These are phyloP conservation scores for Phyllosticta citribraziliensis DNA, from an alignment of 2,329 filamentous ascomycete species.

Conservation along the genomic window DNA sequence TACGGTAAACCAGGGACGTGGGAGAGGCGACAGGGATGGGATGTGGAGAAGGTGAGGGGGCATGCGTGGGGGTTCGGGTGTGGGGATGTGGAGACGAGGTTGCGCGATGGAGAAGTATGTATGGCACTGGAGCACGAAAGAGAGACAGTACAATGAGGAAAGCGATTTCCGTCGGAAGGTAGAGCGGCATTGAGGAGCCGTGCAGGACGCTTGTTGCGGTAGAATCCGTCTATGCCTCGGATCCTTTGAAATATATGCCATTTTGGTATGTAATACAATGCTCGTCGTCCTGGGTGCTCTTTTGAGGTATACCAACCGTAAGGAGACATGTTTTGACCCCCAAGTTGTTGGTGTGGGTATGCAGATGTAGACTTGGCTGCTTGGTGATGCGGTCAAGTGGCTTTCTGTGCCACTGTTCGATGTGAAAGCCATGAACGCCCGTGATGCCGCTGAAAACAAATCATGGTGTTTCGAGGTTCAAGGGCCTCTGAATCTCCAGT, in stretches of 20 bases:
- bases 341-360: background rate
- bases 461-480: slow-evolving; percentile 13
- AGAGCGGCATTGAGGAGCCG: background rate
- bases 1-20: background rate
- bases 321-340: background rate
- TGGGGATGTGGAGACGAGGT: background rate
- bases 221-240: background rate
- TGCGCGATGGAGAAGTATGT: background rate
- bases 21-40: background rate
- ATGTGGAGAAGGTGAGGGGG: background rate
- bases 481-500: slow-evolving; percentile 27
- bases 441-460: background rate
- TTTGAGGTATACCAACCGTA: background rate
- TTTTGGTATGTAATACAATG: too few species aligned
- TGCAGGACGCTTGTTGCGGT: background rate
- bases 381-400: background rate
- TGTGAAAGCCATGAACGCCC: background rate
- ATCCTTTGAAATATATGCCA: background rate
- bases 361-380: background rate
- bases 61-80: background rate
- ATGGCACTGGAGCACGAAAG: background rate
- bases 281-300: background rate
- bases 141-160: background rate
- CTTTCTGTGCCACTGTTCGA: background rate
- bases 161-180: background rate